Base-by-base conservation (phyloP, 352 stramenopile species). In the Phytophthora tubulina region DNA sequence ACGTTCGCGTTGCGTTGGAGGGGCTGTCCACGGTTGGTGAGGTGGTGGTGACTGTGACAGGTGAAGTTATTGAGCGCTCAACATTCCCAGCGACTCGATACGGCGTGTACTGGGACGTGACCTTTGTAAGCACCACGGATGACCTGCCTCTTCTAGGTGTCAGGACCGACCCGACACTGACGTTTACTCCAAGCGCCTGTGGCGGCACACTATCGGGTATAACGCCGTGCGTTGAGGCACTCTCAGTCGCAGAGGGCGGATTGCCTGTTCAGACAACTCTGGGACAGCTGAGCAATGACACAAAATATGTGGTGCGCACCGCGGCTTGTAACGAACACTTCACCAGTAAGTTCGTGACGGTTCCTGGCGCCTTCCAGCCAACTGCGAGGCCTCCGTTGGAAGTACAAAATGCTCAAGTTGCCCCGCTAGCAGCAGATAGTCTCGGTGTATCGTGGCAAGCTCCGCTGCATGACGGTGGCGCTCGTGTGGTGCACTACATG, bases 401-500 rank as follows among this genome's bases (percentile, higher is more conserved):
- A 39, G 70, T 79, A 0, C 76, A 71, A 4, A 62, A 67, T 5
- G 75, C 83, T 3, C 31, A 75, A 2, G 81, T 78, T 7, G 74
- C 81, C 17, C 82, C 84, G 2, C 63, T 92, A 7, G 75, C 75
- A 4, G 52, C 63, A 0, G 65, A 76, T 4, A 67, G 51, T 6
- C 64, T 96, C 17, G 73, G 73, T 6, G 84, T 98, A 14, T 75
- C 82, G 30, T 99, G 96, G 96, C 78, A 62, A 14, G 53, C 80
- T 2, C 93, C 96, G 14, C 36, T 73, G 6, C 80, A 83, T 52
- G 63, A 86, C 57, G 92, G 94, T 11, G 96, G 95, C 0, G 67
- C 86, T n/a, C 49, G 42, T 6, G 73, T 99, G 14, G 82, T 86
- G n/a, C 84, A 97, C 55, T 99, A 98, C 80, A 92, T 90, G 31